A percentile compares a stretch with the other conserved stretches of the same genome.
phyloP scores from a whole-genome alignment of 176 grass and related monocot species.

The Oryza glumipatula region DNA sequence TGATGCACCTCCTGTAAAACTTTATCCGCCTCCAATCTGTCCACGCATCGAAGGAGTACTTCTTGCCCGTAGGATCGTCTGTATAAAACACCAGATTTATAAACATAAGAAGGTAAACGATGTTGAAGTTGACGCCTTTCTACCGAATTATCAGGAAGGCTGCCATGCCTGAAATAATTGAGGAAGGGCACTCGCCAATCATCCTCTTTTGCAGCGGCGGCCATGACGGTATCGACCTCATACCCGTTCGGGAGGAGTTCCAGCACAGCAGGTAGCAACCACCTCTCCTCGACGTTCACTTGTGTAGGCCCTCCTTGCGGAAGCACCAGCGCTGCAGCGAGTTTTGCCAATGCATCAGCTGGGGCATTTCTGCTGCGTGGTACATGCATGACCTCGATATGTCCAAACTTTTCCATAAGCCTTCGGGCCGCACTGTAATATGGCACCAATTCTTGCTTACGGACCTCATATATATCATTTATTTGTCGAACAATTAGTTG shows the following conservation, averaged over 20 bases:
- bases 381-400: neutral
- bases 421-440: neutral
- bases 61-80: neutral
- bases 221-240: neutral
- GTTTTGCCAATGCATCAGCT: neutral
- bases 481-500: neutral
- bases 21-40: no score
- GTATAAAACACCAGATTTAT: neutral
- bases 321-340: neutral
- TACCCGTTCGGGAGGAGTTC: neutral
- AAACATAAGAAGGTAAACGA: neutral
- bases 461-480: neutral
- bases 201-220: accelerated
- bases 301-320: accelerated
- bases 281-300: neutral
- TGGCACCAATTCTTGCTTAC: neutral
- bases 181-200: neutral
- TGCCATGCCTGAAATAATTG: neutral
- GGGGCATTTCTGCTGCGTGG: neutral
- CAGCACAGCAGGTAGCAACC: neutral
- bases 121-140: neutral
- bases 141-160: neutral
- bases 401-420: neutral
- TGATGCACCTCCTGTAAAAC: neutral
- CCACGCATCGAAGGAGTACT: neutral